Evolutionary conservation across 805 yeast species (phyloP).

Genomic region (Candida koratica): DNA sequence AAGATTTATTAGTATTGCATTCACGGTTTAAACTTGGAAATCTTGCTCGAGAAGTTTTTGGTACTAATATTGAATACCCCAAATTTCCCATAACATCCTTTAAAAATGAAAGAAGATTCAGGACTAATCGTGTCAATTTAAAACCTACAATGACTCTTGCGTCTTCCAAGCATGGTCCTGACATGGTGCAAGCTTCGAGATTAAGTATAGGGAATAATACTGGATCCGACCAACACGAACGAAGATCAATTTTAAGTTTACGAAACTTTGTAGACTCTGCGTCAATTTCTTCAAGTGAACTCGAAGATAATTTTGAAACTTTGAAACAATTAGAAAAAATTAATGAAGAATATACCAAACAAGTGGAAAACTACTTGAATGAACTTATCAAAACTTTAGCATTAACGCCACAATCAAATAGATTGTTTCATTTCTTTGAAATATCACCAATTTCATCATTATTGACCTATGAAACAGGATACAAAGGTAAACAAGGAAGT

Average conservation of each 20-base stretch:
- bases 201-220: conserved; percentile 1
- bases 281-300: conserved; percentile 13
- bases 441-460: conserved; percentile 83
- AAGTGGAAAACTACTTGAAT: conserved; percentile 65
- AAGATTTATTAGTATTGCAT: conserved; percentile 71
- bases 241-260: conserved; percentile 11
- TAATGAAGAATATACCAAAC: conserved; percentile 39
- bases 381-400: conserved; percentile 55
- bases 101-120: conserved; percentile 10
- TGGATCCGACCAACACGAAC: background rate
- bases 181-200: background rate
- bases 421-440: conserved; percentile 82
- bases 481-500: conserved; percentile 86
- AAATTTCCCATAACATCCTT: conserved; percentile 42
- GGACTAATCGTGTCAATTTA: background rate
- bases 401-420: conserved; percentile 76
- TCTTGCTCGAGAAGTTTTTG: conserved; percentile 31
- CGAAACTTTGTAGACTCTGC: conserved; percentile 25
- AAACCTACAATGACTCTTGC: conserved; percentile 3
- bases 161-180: background rate
- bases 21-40: conserved; percentile 55
- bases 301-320: conserved; percentile 29
- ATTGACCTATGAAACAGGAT: conserved; percentile 75
- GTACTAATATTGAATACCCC: conserved; percentile 42
- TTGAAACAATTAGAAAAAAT: conserved; percentile 20